A percentile compares a stretch with the other conserved stretches of the same genome.
Conservation (phyloP, 1,284 basidiomycete genomes). For the Cutaneotrichosporon spelunceum region DNA sequence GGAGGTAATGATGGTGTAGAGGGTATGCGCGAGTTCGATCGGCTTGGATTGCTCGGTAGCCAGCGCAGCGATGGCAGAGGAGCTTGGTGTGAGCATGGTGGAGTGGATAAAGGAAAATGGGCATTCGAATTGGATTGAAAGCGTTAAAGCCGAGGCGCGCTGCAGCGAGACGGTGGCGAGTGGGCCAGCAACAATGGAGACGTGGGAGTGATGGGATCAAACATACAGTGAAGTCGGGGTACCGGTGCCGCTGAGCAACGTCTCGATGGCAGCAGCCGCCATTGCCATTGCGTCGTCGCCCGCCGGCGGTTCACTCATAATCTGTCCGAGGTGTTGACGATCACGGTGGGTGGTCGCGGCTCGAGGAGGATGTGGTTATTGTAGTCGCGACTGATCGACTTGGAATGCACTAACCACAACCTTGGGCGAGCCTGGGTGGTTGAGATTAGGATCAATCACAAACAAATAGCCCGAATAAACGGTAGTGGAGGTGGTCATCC, state of each 20-base stretch:
- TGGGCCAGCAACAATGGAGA: background rate
- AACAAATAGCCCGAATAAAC: background rate
- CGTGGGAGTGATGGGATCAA: background rate
- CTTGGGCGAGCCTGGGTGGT: background rate
- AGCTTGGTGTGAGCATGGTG: conserved; percentile 1
- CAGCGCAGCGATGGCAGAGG: background rate
- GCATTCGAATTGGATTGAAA: background rate
- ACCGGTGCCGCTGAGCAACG: background rate
- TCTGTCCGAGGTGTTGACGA: background rate
- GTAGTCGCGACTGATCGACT: conserved; percentile 1
- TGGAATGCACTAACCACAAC: background rate
- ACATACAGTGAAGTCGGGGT: background rate
- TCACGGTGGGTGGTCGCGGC: background rate
- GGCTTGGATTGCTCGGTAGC: background rate
- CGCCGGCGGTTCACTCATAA: conserved; percentile 1
- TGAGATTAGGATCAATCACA: background rate
- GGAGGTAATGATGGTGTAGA: conserved; percentile 3
- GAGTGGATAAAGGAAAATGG: background rate
- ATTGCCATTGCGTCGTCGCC: background rate
- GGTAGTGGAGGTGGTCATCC: background rate
- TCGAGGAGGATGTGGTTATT: background rate
- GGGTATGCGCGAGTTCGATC: conserved; percentile 3
- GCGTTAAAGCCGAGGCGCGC: background rate
- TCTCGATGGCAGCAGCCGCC: background rate
- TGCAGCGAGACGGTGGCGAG: background rate